Evolutionary conservation across 257 asterid genomes (phyloP), one percentile per base, ranked within the genome.

Genomic region (Primulina eburnea): DNA sequence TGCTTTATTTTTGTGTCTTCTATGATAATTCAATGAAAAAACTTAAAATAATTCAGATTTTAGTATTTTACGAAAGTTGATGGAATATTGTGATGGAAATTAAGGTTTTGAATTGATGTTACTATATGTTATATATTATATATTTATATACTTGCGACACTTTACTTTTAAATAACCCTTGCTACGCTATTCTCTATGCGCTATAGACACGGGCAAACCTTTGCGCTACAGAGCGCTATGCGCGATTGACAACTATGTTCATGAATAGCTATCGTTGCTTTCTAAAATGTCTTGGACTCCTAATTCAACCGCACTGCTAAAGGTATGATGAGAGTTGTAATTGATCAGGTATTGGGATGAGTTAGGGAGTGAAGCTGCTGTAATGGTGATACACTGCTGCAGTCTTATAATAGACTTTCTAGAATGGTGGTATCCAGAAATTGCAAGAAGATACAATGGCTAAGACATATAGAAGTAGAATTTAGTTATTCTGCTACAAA

Each of bases 271-370:
- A 64, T 68, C 16, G 29, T 20, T 9, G 63, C 12, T 24, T 53
- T 60, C 53, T 65, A 16, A 8, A 64, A 59, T 43, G 32, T 35
- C 43, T 20, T 50, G 62, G 70, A 5, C 37, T 69, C 57, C 58
- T 52, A 37, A 72, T 70, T 52, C 63, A 12, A n/a, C 24, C 68
- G 58, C 50, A 35, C 56, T 37, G 71, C 63, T 40, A 62, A 69
- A 43, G 50, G 64, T 66, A 16, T 0, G 67, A 52, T 56, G 62
- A 21, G 32, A 70, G 20, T 47, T 30, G 59, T 24, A 34, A 29
- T 65, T 70, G 4, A n/a, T 26, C 32, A 64, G 53, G 34, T 67
- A 52, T 34, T 17, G 66, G 71, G 11, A 53, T 29, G 55, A 40
- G 61, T 69, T 32, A 64, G 60, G 53, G 59, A 16, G 33, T 75